Evolutionary conservation across 148 eudicot species (phyloP).

Genomic region (Rhododendron williamsianum): DNA sequence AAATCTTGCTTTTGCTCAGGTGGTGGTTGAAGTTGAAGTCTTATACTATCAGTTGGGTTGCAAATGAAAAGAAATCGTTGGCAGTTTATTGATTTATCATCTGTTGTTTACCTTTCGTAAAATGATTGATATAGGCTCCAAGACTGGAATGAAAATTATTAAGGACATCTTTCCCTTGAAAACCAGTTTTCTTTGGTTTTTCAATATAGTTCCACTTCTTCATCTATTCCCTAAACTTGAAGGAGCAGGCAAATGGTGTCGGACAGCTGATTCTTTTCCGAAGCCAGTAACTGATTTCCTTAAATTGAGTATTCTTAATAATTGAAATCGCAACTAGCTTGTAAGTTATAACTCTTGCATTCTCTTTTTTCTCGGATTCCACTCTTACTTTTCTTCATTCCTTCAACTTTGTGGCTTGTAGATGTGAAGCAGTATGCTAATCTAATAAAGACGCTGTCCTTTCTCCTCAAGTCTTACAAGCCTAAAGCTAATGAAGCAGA

Average conservation of each 20-base stretch:
- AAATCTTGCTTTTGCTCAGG: background rate
- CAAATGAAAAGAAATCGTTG: background rate
- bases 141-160: background rate
- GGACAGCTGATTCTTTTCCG: background rate
- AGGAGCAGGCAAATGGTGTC: no score
- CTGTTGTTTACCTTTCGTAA: background rate
- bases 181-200: background rate
- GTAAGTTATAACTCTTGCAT: background rate
- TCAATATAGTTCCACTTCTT: background rate
- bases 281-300: background rate
- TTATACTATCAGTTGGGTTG: background rate
- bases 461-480: conserved; percentile 62
- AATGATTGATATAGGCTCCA: conserved; percentile 3
- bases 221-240: background rate
- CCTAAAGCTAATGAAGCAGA: conserved; percentile 29
- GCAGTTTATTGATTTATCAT: conserved; percentile 2
- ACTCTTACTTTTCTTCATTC: background rate
- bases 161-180: background rate
- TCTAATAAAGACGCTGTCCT: conserved; percentile 71
- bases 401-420: conserved; percentile 24
- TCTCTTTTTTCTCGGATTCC: background rate
- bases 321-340: conserved; percentile 1
- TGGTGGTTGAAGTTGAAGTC: background rate
- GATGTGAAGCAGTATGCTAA: conserved; percentile 91
- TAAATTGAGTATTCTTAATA: background rate